phyloP scores from a whole-genome alignment of 805 yeast species.

The Kodamaea hsintzibuensis region DNA sequence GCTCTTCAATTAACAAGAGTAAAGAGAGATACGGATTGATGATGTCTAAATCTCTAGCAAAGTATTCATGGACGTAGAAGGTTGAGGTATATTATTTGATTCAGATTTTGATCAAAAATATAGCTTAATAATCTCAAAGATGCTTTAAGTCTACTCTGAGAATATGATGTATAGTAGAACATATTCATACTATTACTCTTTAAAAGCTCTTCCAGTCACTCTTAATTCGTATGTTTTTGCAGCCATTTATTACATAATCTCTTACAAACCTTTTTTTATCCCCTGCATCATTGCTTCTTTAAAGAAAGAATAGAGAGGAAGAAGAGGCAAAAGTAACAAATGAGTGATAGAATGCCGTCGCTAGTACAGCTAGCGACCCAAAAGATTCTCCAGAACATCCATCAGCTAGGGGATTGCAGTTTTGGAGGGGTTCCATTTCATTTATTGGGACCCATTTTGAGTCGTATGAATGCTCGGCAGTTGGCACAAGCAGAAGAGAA shows the following conservation, averaged over 20 bases:
- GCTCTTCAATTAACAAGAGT: too few species aligned
- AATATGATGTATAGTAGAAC: too few species aligned
- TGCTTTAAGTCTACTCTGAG: too few species aligned
- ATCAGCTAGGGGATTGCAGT: conserved; percentile 10
- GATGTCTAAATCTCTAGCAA: too few species aligned
- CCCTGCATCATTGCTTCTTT: background rate
- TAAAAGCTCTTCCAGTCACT: too few species aligned
- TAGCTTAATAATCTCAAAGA: too few species aligned
- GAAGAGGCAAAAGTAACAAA: background rate
- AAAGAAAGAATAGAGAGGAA: background rate
- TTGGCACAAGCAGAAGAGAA: conserved; percentile 39
- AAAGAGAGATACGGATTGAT: too few species aligned
- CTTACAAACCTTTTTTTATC: background rate
- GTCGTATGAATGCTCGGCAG: conserved; percentile 38
- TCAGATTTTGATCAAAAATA: too few species aligned
- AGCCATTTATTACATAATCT: background rate
- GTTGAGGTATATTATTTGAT: too few species aligned
- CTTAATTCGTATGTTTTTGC: too few species aligned
- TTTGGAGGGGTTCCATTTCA: conserved; percentile 36
- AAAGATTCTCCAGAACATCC: conserved; percentile 13
- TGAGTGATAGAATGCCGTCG: conserved; percentile 4
- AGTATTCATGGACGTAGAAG: too few species aligned
- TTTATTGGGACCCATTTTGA: conserved; percentile 47
- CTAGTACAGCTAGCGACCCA: conserved; percentile 14
- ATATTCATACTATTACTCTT: too few species aligned